Evolutionary conservation across 345 rosid species (phyloP).

Genomic region (Eucalyptus rudis): DNA sequence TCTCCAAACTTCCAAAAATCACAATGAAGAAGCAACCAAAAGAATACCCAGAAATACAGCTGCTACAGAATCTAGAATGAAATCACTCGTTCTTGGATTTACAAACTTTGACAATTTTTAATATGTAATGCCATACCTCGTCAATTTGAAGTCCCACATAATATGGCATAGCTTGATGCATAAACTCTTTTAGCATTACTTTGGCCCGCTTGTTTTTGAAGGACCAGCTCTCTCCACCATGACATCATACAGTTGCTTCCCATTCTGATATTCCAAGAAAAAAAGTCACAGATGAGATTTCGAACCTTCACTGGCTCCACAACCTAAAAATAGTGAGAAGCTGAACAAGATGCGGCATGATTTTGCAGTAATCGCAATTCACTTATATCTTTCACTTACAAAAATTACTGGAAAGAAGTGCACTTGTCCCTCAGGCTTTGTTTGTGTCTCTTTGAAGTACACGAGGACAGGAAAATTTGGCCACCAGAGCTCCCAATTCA

Average conservation of each 20-base stretch:
- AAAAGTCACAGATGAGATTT: neutral
- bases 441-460: conserved; percentile 65
- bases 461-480: conserved; percentile 64
- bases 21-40: neutral
- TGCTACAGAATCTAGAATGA: neutral
- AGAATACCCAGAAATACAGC: neutral
- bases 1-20: neutral
- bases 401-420: conserved; percentile 77
- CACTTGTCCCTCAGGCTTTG: conserved; percentile 76
- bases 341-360: neutral
- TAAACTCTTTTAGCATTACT: neutral
- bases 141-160: neutral
- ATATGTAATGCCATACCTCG: neutral
- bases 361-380: neutral
- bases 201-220: conserved; percentile 51
- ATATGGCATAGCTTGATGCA: neutral
- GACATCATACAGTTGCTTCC: conserved; percentile 56
- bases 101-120: neutral
- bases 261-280: conserved; percentile 20
- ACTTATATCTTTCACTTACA: conserved; percentile 21
- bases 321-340: neutral
- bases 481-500: conserved; percentile 90
- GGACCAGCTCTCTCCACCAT: conserved; percentile 77
- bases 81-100: neutral
- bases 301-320: neutral